Conservation (phyloP, 108 stramenopile species). For the Bacterosira constricta region DNA sequence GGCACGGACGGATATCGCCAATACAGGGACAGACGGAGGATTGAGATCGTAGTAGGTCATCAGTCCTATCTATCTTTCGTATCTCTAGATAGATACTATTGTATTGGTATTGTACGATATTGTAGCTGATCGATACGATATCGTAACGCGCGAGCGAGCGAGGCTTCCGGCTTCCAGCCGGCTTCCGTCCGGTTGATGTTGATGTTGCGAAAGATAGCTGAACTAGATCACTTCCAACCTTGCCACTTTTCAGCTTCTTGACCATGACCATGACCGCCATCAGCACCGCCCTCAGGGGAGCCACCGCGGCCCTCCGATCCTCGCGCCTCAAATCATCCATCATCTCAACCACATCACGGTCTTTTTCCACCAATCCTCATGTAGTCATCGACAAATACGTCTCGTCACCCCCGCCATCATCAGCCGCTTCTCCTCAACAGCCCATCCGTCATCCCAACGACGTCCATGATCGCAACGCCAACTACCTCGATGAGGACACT, state of each 20-base stretch:
- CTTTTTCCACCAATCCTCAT: slow-evolving; percentile 29
- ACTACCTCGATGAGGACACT: slow-evolving; percentile 63
- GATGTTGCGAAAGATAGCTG: too few relatives aligned
- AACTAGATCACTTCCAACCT: not conserved
- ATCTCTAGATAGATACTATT: too few relatives aligned
- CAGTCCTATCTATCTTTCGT: too few relatives aligned
- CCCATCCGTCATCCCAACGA: slow-evolving; percentile 68
- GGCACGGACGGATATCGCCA: too few relatives aligned
- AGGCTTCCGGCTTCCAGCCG: too few relatives aligned
- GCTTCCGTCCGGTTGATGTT: too few relatives aligned
- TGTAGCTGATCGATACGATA: too few relatives aligned
- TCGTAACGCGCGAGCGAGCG: too few relatives aligned
- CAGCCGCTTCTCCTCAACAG: not conserved
- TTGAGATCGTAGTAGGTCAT: too few relatives aligned
- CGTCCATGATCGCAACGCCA: slow-evolving; percentile 71
- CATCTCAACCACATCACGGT: not conserved
- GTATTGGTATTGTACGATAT: too few relatives aligned
- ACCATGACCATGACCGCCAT: slow-evolving; percentile 13
- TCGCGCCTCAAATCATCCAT: not conserved
- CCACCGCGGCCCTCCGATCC: slow-evolving; percentile 10
- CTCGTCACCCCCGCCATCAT: slow-evolving; percentile 3
- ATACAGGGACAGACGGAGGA: too few relatives aligned
- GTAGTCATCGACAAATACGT: slow-evolving; percentile 41
- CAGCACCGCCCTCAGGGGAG: slow-evolving; percentile 12
- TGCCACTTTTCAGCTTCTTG: not conserved